phyloP scores from a whole-genome alignment of 345 rosid species.

The Angophora floribunda region DNA sequence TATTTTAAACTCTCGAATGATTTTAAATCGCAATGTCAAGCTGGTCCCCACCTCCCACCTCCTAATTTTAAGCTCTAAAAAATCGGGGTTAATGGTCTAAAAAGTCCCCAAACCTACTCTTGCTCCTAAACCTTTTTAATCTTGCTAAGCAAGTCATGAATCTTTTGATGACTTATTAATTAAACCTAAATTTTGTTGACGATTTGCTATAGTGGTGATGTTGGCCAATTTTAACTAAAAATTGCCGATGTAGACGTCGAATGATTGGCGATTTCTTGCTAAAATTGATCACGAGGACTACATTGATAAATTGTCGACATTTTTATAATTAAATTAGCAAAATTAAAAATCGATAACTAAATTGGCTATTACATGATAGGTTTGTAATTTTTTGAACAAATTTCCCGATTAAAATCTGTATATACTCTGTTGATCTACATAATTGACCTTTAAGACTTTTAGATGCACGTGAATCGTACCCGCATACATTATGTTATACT shows the following conservation, averaged over 20 bases:
- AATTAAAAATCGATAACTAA: too few species aligned
- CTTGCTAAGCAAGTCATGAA: rapidly evolving
- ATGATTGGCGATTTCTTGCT: too few species aligned
- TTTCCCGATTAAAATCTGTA: not conserved
- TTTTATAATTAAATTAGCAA: rapidly evolving
- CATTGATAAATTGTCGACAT: rapidly evolving
- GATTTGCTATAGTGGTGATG: too few species aligned
- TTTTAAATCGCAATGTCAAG: not conserved
- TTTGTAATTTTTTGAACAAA: too few species aligned
- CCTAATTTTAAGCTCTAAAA: not conserved
- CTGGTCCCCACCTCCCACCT: not conserved
- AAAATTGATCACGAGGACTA: too few species aligned
- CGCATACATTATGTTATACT: not conserved
- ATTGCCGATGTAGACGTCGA: too few species aligned
- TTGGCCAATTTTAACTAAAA: too few species aligned
- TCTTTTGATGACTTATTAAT: too few species aligned
- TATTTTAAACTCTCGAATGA: not conserved
- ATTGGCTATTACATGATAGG: rapidly evolving
- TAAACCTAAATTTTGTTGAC: too few species aligned
- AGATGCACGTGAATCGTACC: not conserved
- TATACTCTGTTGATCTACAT: not conserved
- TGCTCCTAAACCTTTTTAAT: not conserved
- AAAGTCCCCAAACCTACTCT: too few species aligned
- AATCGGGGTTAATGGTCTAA: rapidly evolving
- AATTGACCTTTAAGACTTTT: not conserved